A percentile compares a stretch with the other conserved stretches of the same genome.
phyloP scores from a whole-genome alignment of 2,329 filamentous ascomycete species.

The Colletotrichum camelliae region DNA sequence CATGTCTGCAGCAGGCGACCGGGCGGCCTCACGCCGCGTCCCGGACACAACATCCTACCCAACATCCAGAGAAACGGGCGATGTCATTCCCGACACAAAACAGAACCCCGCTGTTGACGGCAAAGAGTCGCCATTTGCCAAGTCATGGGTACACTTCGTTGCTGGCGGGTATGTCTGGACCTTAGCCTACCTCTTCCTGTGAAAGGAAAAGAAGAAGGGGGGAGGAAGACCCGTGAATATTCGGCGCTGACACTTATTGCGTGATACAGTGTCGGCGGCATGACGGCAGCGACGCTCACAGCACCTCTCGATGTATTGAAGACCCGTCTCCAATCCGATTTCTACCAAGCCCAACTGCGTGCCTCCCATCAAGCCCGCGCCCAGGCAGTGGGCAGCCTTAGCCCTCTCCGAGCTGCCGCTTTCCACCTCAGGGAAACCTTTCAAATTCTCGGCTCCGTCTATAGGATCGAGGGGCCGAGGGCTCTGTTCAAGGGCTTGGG shows the following conservation, averaged over 20 bases:
- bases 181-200: conserved; percentile 9
- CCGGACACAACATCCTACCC: conserved; percentile 21
- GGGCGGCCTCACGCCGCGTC: conserved; percentile 15
- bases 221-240: not conserved
- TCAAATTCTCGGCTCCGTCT: conserved; percentile 82
- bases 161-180: conserved; percentile 76
- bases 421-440: conserved; percentile 86
- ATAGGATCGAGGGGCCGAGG: conserved; percentile 80
- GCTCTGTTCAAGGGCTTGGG: conserved; percentile 93
- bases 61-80: conserved; percentile 64
- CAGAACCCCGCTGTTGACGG: conserved; percentile 27
- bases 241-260: not conserved
- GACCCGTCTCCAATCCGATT: conserved; percentile 91
- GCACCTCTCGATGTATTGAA: conserved; percentile 94
- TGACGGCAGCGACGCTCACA: conserved; percentile 91
- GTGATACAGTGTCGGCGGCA: conserved; percentile 74
- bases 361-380: conserved; percentile 68
- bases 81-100: conserved; percentile 51
- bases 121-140: conserved; percentile 61
- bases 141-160: conserved; percentile 91
- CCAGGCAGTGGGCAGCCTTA: conserved; percentile 56
- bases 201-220: not conserved
- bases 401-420: conserved; percentile 67
- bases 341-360: conserved; percentile 85
- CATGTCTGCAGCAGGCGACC: conserved; percentile 35